Conservation (phyloP, 768 basidiomycete genomes). For the Dendrothele bispora region DNA sequence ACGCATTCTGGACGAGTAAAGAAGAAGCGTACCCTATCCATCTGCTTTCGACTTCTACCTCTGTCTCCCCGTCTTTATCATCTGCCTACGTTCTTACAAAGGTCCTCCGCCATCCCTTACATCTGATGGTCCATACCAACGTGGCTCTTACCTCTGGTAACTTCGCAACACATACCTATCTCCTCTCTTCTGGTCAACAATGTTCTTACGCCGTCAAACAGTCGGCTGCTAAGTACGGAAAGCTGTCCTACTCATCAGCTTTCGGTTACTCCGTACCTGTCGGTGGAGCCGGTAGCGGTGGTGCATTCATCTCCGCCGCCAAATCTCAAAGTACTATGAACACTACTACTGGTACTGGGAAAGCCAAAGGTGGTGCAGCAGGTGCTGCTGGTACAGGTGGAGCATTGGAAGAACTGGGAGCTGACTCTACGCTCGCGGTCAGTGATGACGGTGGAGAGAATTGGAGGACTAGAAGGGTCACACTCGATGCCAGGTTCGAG, state of each 20-base stretch:
- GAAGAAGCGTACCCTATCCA: conserved; percentile 64
- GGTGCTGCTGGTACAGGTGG: conserved; percentile 33
- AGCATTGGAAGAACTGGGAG: conserved; percentile 70
- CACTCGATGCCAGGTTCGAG: conserved; percentile 60
- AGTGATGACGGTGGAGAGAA: conserved; percentile 70
- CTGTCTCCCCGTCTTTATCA: too few species aligned
- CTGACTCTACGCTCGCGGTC: conserved; percentile 69
- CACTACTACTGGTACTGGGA: too few species aligned
- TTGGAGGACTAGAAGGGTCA: conserved; percentile 68
- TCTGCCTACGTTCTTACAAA: too few species aligned
- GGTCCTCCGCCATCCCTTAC: conserved; percentile 59
- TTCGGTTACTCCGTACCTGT: conserved; percentile 78
- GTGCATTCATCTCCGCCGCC: too few species aligned
- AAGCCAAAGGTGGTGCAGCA: conserved; percentile 33
- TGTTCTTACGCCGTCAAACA: conserved; percentile 80
- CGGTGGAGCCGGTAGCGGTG: too few species aligned
- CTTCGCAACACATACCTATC: conserved; percentile 62
- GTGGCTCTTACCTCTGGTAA: too few species aligned
- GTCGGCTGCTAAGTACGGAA: conserved; percentile 78
- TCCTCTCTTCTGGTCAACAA: conserved; percentile 76
- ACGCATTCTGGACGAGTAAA: conserved; percentile 71
- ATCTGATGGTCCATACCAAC: too few species aligned
- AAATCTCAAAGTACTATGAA: too few species aligned
- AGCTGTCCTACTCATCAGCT: conserved; percentile 73
- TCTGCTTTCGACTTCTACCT: conserved; percentile 42